These are phyloP conservation scores for Pythium rhizo-oryzae DNA, from an alignment of 352 stramenopile species.

Conservation along the genomic window DNA sequence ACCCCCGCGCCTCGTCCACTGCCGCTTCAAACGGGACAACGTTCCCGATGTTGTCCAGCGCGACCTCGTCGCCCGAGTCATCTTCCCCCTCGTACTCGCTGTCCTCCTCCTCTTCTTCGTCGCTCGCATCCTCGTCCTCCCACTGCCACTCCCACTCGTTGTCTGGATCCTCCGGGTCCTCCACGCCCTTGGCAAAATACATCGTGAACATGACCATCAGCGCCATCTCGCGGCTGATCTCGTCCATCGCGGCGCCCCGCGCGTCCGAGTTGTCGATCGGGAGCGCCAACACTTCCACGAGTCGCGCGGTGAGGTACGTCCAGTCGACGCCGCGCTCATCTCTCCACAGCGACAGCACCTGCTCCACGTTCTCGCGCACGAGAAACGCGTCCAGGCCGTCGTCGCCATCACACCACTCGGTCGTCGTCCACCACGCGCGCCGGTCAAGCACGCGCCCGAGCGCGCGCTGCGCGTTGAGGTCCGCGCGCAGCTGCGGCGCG, in stretches of 20 bases:
- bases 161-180: not conserved
- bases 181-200: not conserved
- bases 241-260: not conserved
- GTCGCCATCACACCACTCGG: not conserved
- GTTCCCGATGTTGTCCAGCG: constrained; percentile 5
- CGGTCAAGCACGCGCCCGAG: not conserved
- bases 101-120: not conserved
- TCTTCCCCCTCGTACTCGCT: not conserved
- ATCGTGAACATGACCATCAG: not conserved
- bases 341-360: not conserved
- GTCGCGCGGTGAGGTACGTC: not conserved
- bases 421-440: constrained; percentile 4
- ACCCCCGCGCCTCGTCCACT: not conserved
- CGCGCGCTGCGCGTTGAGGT: constrained; percentile 7
- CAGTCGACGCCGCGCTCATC: not conserved
- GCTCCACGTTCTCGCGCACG: not conserved
- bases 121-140: not conserved
- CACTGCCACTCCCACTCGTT: not conserved
- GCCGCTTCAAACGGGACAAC: constrained; percentile 6
- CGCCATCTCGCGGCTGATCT: not conserved
- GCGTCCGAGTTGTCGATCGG: not conserved
- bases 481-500: not conserved
- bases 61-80: not conserved
- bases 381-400: not conserved
- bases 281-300: not conserved